Evolutionary conservation across 495 filamentous ascomycete species (phyloP).

Genomic region (Apodospora peruviana): DNA sequence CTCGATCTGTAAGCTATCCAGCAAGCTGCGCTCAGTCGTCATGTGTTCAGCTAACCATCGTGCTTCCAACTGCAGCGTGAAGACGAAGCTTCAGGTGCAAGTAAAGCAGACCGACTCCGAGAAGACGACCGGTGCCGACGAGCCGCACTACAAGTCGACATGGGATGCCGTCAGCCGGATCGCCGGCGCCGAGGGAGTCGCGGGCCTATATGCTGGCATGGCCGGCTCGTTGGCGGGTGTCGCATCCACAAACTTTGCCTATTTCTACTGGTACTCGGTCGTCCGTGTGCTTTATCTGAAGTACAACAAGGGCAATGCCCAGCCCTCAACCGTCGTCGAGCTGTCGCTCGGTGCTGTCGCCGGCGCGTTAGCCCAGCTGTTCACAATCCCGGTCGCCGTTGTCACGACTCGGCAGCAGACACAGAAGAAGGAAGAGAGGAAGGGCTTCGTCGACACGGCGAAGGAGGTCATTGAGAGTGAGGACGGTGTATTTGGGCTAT

Average conservation of each 20-base stretch:
- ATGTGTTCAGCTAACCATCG: background rate
- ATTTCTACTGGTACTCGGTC: conserved; percentile 98
- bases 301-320: conserved; percentile 51
- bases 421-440: conserved; percentile 71
- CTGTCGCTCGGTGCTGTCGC: conserved; percentile 81
- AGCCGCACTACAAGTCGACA: conserved; percentile 75
- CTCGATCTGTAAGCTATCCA: conserved; percentile 75
- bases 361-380: conserved; percentile 88
- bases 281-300: conserved; percentile 79
- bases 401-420: conserved; percentile 96
- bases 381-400: conserved; percentile 93
- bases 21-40: background rate
- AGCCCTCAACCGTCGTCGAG: conserved; percentile 80
- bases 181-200: conserved; percentile 69
- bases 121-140: conserved; percentile 34
- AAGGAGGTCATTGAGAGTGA: conserved; percentile 84
- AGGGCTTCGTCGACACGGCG: conserved; percentile 83
- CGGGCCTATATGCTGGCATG: conserved; percentile 86
- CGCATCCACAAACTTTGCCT: conserved; percentile 96
- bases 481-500: conserved; percentile 84
- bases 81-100: conserved; percentile 96
- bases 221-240: conserved; percentile 81
- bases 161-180: conserved; percentile 87
- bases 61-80: conserved; percentile 59
- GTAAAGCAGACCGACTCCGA: conserved; percentile 56